Base-by-base conservation (phyloP, 1,284 basidiomycete species). In the Cystobasidium pallidum region DNA sequence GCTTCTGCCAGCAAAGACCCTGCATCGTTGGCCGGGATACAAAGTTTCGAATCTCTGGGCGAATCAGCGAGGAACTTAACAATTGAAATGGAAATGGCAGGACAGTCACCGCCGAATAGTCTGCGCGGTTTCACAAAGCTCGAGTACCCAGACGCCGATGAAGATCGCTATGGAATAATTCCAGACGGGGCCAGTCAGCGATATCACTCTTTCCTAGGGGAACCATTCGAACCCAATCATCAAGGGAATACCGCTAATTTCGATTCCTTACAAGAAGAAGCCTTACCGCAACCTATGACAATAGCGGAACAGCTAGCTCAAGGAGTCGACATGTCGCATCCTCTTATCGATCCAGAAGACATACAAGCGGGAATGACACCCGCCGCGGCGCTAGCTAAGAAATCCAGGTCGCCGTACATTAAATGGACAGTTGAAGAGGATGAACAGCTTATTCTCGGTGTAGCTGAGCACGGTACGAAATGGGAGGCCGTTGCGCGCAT, bases 351-450 rank as follows among this genome's bases (percentile, higher is more conserved):
- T 43, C 49, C 49, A 19, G 57, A 47, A 55, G 61, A 74, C 28
- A 39, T 72, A 30, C 32, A 49, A 32, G 63, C 51, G 1, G 68
- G 68, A 21, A 71, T 71, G 68, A 71, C 68, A 6, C 68, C 68
- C 4, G 68, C 68, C 28, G 73, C 61, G 19, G 70, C 67, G 34
- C 61, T 62, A 26, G 67, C 70, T 10, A 74, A 74, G 47, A 70
- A 62, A 21, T 24, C 26, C 15, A 15, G 73, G 13, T 74, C 75
- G 19, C 74, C 76, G 7, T 77, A 76, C 49, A 70, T 73, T 57
- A 76, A 76, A 74, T 77, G 76, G 76, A 78, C 71, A 3, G 1
- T 72, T 15, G 54, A 64, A 11, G 76, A 78, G 41, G 78, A 78
- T 64, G 75, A 76, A 55, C 30, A 66, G 59, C 70, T 78, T 17